Base-by-base conservation (phyloP, 2,329 filamentous ascomycete genomes). In the Cladosporium cucumerinum region DNA sequence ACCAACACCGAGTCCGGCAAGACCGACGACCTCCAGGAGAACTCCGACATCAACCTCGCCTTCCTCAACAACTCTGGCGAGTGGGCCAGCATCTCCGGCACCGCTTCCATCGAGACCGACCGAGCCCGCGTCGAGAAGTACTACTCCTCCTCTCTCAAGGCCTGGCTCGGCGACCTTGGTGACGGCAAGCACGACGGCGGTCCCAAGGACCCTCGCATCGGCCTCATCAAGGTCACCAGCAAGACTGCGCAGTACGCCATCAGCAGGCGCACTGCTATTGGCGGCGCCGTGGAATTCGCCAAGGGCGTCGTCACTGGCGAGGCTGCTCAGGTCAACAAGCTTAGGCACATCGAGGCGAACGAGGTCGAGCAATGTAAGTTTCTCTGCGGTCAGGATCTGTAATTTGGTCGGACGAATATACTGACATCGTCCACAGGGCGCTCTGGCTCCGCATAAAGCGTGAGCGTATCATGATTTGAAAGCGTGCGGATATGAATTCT, bases 1-100 rank as follows among this genome's bases (percentile, higher is more conserved):
- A 93, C 92, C 74, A 96, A 96, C 82, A 93, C 91, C 68, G 90
- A 94, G 76, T 93, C 91, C 11, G 87, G 91, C 79, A 96, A 97
- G 84, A 93, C 91, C 5, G 85, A 92, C 77, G 92, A 96, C 73
- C 84, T 96, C 49, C 82, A 86, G 64, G 81, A 82, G 64, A 88
- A 96, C 77, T 81, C 88, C 0, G 85, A 91, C 70, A 85, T 93
- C 80, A 96, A 96, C 81, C 84, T 96, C 69, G 86, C 89, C 57
- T 96, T 96, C 82, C 83, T 94, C 70, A 72, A 76, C 68, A 77
- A 78, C 69, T 86, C 86, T 2, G 91, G 92, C 70, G 88, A 94
- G 77, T 97, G 93, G 93, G 92, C 92, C 0, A 95, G 91, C 2
- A 82, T 96, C 67, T 90, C 90, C n/a, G 93, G 93, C 59, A 83